phyloP scores from a whole-genome alignment of 1,139 yeast species.

The Hyphopichia fennica region DNA sequence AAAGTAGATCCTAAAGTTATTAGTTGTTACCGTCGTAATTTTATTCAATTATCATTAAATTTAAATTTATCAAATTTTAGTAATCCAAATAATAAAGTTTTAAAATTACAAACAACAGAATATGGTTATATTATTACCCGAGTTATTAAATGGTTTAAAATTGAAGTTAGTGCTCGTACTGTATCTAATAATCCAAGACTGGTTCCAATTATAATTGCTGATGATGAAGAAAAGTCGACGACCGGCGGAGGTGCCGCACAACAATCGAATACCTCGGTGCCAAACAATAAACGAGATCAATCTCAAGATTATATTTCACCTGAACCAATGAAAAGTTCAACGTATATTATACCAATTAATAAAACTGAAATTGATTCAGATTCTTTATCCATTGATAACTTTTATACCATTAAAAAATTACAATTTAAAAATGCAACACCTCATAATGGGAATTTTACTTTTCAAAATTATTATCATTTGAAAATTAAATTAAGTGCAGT shows the following conservation, averaged over 20 bases:
- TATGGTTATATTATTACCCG: slow-evolving; percentile 37
- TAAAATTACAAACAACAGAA: slow-evolving; percentile 35
- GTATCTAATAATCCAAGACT: slow-evolving; percentile 26
- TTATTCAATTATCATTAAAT: slow-evolving; percentile 38
- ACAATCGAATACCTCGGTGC: slow-evolving; percentile 10
- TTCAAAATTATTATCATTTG: slow-evolving; percentile 58
- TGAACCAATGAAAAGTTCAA: slow-evolving; percentile 8
- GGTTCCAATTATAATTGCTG: slow-evolving; percentile 35
- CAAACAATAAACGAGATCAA: background rate
- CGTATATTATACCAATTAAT: slow-evolving; percentile 7
- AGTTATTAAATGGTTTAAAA: slow-evolving; percentile 40
- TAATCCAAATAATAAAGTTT: slow-evolving; percentile 23
- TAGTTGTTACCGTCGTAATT: slow-evolving; percentile 49
- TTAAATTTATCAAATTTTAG: slow-evolving; percentile 34
- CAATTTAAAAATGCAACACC: slow-evolving; percentile 67
- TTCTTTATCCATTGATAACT: slow-evolving; percentile 29
- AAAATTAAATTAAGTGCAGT: slow-evolving; percentile 45
- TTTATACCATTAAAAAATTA: slow-evolving; percentile 40
- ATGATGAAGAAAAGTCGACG: slow-evolving; percentile 14
- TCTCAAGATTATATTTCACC: slow-evolving; percentile 13
- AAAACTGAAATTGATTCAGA: slow-evolving; percentile 15
- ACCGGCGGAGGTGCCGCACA: no score
- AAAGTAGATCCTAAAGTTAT: slow-evolving; percentile 37
- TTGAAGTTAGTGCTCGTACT: slow-evolving; percentile 40
- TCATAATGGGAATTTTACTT: slow-evolving; percentile 57